Conservation (phyloP, 2,329 filamentous ascomycete species). For the Phaeoacremonium minimum region DNA sequence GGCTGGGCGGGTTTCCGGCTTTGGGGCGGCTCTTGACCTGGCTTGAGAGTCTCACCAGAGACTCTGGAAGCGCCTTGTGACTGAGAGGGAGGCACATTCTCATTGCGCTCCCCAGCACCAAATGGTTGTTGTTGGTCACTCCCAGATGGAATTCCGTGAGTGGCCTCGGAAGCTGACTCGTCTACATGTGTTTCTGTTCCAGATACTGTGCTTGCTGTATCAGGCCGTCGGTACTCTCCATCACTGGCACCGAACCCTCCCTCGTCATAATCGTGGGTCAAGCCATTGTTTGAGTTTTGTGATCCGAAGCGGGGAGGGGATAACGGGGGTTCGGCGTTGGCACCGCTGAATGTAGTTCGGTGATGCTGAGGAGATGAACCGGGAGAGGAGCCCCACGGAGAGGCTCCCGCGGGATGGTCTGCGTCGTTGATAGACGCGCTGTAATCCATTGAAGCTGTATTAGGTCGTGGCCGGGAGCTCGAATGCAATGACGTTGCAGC, state of each 20-base stretch:
- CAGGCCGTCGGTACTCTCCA: slow-evolving; percentile 37
- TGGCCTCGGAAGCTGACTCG: slow-evolving; percentile 17
- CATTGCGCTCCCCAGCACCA: slow-evolving; percentile 1
- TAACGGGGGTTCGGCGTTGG: slow-evolving; percentile 32
- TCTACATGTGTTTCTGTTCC: slow-evolving; percentile 35
- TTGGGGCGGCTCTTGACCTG: slow-evolving; percentile 30
- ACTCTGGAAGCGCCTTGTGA: slow-evolving; percentile 14
- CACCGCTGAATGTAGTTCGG: slow-evolving; percentile 34
- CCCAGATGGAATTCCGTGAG: too few species aligned
- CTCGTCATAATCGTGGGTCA: slow-evolving; percentile 28
- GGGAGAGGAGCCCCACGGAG: slow-evolving; percentile 54
- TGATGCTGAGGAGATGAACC: slow-evolving; percentile 43
- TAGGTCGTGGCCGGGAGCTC: not conserved
- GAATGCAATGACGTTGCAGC: slow-evolving; percentile 13
- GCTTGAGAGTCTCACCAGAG: slow-evolving; percentile 15
- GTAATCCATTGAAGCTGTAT: slow-evolving; percentile 47
- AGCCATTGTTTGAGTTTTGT: slow-evolving; percentile 37
- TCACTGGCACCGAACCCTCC: slow-evolving; percentile 29
- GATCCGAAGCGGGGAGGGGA: slow-evolving; percentile 35
- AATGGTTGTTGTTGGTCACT: slow-evolving; percentile 4
- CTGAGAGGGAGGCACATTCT: slow-evolving; percentile 9
- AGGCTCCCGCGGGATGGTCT: slow-evolving; percentile 47
- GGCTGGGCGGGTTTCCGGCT: slow-evolving; percentile 59
- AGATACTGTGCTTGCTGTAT: slow-evolving; percentile 40
- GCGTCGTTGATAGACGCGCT: slow-evolving; percentile 50